These are phyloP conservation scores for Vitis cinerea DNA, from an alignment of 164 flowering plant genomes.

Conservation along the genomic window DNA sequence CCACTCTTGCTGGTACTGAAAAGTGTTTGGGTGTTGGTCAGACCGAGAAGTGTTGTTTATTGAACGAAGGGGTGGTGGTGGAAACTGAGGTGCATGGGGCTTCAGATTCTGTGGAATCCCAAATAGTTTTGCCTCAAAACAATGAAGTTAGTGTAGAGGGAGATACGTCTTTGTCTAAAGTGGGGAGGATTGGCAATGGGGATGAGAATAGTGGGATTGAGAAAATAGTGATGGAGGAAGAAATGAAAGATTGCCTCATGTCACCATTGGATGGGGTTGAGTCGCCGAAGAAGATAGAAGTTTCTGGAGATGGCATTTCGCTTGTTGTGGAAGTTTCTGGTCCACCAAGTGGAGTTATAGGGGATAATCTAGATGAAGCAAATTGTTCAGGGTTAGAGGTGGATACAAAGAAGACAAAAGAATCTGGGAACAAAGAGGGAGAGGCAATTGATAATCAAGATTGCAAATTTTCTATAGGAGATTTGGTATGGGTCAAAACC, in stretches of 20 bases:
- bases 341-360: not conserved
- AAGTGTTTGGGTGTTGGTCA: conserved; percentile 6
- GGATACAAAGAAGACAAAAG: not conserved
- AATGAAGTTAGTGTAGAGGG: not conserved
- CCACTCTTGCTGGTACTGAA: not conserved
- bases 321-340: conserved; percentile 27
- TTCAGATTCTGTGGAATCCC: not conserved
- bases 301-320: conserved; percentile 20
- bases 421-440: not conserved
- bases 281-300: conserved; percentile 8
- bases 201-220: conserved; percentile 2
- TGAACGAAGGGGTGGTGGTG: not conserved
- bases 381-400: not conserved
- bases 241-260: not conserved
- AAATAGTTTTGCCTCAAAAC: not conserved
- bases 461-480: conserved; percentile 23
- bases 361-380: not conserved
- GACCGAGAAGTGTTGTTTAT: not conserved
- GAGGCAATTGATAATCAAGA: conserved; percentile 1
- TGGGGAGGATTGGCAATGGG: conserved; percentile 1
- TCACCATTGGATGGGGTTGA: conserved; percentile 2
- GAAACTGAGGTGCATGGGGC: not conserved
- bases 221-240: conserved; percentile 10
- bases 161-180: not conserved
- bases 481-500: conserved; percentile 59